Percentiles rank a stretch among this genome's conserved stretches.
phyloP scores from a whole-genome alignment of 2,329 filamentous ascomycete genomes.

The Sporothrix phasma region DNA sequence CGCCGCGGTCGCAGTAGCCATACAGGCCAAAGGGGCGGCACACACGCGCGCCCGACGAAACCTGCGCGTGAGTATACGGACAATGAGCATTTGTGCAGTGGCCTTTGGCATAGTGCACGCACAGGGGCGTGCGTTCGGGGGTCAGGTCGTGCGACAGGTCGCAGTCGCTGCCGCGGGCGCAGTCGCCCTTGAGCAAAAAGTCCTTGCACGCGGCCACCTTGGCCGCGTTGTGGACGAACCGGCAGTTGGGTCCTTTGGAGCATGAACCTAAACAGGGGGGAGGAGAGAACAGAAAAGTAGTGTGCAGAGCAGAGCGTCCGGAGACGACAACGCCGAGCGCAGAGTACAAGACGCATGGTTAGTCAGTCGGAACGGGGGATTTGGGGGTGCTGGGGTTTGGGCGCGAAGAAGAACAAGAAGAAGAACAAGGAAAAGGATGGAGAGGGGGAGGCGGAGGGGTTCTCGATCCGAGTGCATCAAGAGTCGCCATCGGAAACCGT shows the following conservation, averaged over 20 bases:
- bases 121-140: constrained; percentile 75
- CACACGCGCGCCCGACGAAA: constrained; percentile 66
- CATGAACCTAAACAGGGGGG: constrained; percentile 59
- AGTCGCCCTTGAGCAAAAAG: constrained; percentile 69
- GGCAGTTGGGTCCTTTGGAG: constrained; percentile 68
- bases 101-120: constrained; percentile 81
- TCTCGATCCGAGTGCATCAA: not conserved
- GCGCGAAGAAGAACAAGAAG: not conserved
- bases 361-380: not conserved
- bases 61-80: constrained; percentile 74
- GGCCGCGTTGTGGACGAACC: constrained; percentile 70
- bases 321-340: not conserved
- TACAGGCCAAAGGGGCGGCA: constrained; percentile 76
- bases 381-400: not conserved
- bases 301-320: not conserved
- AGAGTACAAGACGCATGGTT: constrained; percentile 6
- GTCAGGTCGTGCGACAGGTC: constrained; percentile 82
- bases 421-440: not conserved
- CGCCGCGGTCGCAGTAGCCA: constrained; percentile 81
- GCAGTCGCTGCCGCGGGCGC: constrained; percentile 67
- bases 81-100: constrained; percentile 82
- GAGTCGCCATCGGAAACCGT: not conserved
- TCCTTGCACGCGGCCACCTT: constrained; percentile 89
- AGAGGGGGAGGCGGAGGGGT: not conserved
- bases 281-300: not conserved